Evolutionary conservation across 2,329 filamentous ascomycete species (phyloP), one percentile per base, ranked within the genome.

Genomic region (Neonectria coccinea): DNA sequence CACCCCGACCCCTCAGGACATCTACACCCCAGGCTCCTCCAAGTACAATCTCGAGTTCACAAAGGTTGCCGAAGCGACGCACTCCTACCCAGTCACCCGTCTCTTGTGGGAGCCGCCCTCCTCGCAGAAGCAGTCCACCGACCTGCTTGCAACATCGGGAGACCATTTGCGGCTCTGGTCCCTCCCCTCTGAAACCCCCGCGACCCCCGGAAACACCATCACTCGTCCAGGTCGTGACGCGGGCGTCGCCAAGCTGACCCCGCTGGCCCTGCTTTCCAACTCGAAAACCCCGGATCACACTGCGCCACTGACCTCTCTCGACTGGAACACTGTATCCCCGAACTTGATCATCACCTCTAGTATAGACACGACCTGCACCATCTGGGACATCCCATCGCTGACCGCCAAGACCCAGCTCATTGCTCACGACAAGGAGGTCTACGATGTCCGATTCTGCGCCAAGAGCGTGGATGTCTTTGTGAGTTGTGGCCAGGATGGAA

Each of bases 381-480:
- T 99, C 70, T 99, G 96, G 96, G 96, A 99, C 78, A 99, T 99
- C 60, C 96, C 96, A 4, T 97, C 96, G 1, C 84, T 99, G 67
- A 99, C 96, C 1, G 96, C 96, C 56, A 99, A 99, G 82, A 99
- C 96, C 2, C 96, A 99, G 78, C 84, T 99, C 50, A 99, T 99
- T 79, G 96, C 96, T 20, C 96, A 99, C 78, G 96, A 99, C 81
- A 98, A 98, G 80, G 96, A 99, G 80, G 96, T 99, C 6, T 99
- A 97, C 75, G 96, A 99, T 77, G 96, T 99, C 52, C 90, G 96
- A 20, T 99, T 99, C 81, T 99, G 96, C 81, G 96, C 96, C 53
- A 96, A 97, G 72, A 97, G 94, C 73, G 93, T 97, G n/a, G 96
- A 99, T 75, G 94, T 98, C 1, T 99, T 99, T 78, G 96, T 98